Evolutionary conservation across 2,329 filamentous ascomycete genomes (phyloP), one percentile per base, ranked within the genome.

Genomic region (Pseudogymnoascus pannorum): DNA sequence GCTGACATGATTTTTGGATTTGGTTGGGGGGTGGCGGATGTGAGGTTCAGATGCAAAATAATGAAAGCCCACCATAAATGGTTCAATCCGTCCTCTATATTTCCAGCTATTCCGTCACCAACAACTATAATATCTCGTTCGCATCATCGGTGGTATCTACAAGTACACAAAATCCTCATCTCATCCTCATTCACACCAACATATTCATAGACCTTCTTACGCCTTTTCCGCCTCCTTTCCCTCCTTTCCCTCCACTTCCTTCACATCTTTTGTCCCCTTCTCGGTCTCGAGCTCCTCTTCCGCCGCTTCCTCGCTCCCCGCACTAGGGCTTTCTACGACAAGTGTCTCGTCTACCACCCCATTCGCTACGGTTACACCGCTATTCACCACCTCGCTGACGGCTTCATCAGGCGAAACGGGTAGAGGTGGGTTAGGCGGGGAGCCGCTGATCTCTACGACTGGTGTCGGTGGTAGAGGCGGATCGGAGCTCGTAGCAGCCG

Each of bases 231-330:
- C 3, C 33, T 42, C 59, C 44, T 48, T 48, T 20, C n/a, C 22
- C 31, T n/a, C 20, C 59, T 51, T 59, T n/a, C n/a, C 16, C 4
- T 60, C 60, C 24, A 57, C n/a, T 14, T 59, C 63, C 14, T 54
- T 54, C 22, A 33, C 44, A 26, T 61, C 51, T 31, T 48, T 33
- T 33, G 44, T 42, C 29, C 36, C 16, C 16, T 51, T 24, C 61
- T 64, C 64, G 7, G 57, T 29, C 36, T 57, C 22, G 4, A 11
- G 33, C 38, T 65, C 64, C 14, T 38, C 65, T 24, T 64, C 63
- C 57, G 62, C 36, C 18, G 44, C 60, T 59, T 63, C 64, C 26
- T 61, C 62, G 58, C 65, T 66, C 18, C 60, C 64, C 14, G 29
- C 42, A 57, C 40, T 61, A 57, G 64, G 64, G 48, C 61, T 63